Percentiles rank a stretch among this genome's conserved stretches.
Conservation (phyloP, 805 yeast species). For the Hermanozyma aechmeae region DNA sequence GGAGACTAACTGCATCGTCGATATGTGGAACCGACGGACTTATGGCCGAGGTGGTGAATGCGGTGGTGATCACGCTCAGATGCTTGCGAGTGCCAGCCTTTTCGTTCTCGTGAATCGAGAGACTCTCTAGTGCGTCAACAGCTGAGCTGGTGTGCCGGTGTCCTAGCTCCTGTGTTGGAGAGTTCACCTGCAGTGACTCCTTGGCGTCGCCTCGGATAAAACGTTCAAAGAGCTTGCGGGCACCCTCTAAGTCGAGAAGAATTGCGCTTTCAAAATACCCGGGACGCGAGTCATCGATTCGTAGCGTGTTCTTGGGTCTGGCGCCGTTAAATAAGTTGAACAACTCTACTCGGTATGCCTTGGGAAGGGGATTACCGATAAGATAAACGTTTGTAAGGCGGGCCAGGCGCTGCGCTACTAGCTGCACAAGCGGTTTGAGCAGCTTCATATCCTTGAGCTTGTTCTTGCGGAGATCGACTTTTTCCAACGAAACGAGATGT, state of each 20-base stretch:
- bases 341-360: slow-evolving; percentile 41
- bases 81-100: too few relatives aligned
- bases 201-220: too few relatives aligned
- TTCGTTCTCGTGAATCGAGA: too few relatives aligned
- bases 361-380: slow-evolving; percentile 34
- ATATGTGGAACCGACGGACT: not conserved
- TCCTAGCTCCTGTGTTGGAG: too few relatives aligned
- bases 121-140: too few relatives aligned
- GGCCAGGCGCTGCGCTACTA: slow-evolving; percentile 18
- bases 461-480: slow-evolving; percentile 46
- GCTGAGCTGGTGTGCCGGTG: slow-evolving; percentile 7
- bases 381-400: slow-evolving; percentile 32
- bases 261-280: slow-evolving; percentile 53
- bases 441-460: slow-evolving; percentile 21
- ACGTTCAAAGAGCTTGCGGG: slow-evolving; percentile 33
- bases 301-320: slow-evolving; percentile 35
- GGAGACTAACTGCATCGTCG: slow-evolving; percentile 3
- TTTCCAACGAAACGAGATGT: slow-evolving; percentile 32
- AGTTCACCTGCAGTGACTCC: too few relatives aligned
- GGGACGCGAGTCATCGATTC: slow-evolving; percentile 52
- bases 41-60: slow-evolving; percentile 5
- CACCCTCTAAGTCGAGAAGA: slow-evolving; percentile 40
- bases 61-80: slow-evolving; percentile 10
- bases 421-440: slow-evolving; percentile 27
- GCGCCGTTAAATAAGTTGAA: slow-evolving; percentile 51